These are phyloP conservation scores for Oryza glaberrima DNA, from an alignment of 176 grass and related monocot genomes.

Conservation along the genomic window DNA sequence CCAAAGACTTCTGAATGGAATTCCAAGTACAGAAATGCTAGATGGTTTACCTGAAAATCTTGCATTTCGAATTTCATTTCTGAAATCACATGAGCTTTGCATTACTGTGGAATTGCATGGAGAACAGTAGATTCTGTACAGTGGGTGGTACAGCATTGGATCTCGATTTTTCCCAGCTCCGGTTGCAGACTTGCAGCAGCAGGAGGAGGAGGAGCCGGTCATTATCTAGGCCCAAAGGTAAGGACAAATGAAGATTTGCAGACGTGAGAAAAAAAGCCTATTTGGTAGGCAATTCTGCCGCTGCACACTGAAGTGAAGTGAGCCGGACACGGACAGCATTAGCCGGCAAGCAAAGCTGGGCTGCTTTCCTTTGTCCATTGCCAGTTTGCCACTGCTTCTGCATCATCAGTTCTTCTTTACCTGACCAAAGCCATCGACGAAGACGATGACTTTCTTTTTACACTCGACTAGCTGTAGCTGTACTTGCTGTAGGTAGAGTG, in stretches of 20 bases:
- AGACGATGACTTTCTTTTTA: neutral
- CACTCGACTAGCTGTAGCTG: too few species aligned
- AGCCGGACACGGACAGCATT: neutral
- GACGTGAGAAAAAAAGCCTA: neutral
- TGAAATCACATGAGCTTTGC: neutral
- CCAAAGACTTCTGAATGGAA: neutral
- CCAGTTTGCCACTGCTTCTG: neutral
- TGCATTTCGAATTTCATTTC: neutral
- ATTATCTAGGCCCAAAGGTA: neutral
- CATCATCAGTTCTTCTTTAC: neutral
- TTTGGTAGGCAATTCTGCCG: neutral
- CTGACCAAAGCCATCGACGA: neutral
- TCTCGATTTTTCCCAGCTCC: neutral
- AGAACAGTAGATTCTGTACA: neutral
- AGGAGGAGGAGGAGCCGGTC: neutral
- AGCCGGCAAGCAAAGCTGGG: neutral
- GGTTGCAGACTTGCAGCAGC: neutral
- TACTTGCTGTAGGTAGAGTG: neutral
- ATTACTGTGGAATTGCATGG: neutral
- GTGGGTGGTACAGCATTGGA: conserved; percentile 4
- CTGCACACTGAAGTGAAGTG: neutral
- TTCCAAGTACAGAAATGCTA: neutral
- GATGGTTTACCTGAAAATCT: neutral
- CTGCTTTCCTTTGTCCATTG: neutral
- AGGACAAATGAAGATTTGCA: neutral